These are phyloP conservation scores for Dendrostoma leiphaemia DNA, from an alignment of 2,329 filamentous ascomycete genomes.

Conservation along the genomic window DNA sequence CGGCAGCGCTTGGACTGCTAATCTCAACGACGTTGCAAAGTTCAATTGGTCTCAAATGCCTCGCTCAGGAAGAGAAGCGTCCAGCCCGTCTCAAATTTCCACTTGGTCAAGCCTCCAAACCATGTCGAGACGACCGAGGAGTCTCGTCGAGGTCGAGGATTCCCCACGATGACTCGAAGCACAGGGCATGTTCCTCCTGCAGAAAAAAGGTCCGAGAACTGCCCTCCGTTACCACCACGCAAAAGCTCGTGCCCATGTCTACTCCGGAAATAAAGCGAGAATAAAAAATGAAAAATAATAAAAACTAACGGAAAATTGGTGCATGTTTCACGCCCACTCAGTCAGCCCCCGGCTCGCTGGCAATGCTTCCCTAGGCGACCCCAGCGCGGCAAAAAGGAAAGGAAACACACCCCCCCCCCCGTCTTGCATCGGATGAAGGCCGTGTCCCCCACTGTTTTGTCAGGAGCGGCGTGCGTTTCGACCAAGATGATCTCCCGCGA, in stretches of 20 bases:
- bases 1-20: not conserved
- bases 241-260: not conserved
- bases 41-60: not conserved
- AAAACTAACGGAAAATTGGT: not conserved
- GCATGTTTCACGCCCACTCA: constrained; percentile 12
- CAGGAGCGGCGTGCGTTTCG: constrained; percentile 9
- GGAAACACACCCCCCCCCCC: too few species aligned
- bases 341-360: constrained; percentile 6
- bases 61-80: not conserved
- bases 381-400: not conserved
- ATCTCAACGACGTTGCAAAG: not conserved
- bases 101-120: not conserved
- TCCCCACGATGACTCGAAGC: not conserved
- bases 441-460: not conserved
- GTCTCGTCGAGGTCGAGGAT: not conserved
- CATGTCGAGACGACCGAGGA: constrained; percentile 2
- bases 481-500: not conserved
- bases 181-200: not conserved
- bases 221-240: not conserved
- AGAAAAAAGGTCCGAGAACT: not conserved
- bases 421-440: constrained; percentile 8
- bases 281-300: too few species aligned
- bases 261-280: not conserved
- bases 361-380: constrained; percentile 4
- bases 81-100: not conserved